Conservation (phyloP, 768 basidiomycete species). For the Lactarius trivialis region DNA sequence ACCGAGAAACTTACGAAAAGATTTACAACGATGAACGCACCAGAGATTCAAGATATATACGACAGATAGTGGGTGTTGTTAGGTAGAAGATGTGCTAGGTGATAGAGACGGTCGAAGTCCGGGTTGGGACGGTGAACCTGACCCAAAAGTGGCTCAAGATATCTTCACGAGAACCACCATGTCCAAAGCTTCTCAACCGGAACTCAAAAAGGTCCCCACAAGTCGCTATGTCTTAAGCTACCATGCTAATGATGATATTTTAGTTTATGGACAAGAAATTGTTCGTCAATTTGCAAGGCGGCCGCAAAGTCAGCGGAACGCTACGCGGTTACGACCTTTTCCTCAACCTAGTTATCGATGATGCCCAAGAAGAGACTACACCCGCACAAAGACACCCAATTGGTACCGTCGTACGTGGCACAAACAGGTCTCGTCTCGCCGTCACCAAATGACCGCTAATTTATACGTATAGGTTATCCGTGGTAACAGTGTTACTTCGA, state of each 20-base stretch:
- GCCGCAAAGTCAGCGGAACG: slow-evolving; percentile 91
- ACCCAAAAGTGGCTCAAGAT: slow-evolving; percentile 11
- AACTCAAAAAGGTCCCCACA: slow-evolving; percentile 94
- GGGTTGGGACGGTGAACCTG: neutral
- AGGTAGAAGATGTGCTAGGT: neutral
- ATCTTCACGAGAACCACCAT: slow-evolving; percentile 34
- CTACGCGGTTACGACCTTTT: slow-evolving; percentile 98
- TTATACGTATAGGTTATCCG: slow-evolving; percentile 72
- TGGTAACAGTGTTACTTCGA: slow-evolving; percentile 93
- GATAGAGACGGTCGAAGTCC: slow-evolving; percentile 6
- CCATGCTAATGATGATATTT: neutral
- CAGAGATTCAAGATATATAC: neutral
- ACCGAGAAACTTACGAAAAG: neutral
- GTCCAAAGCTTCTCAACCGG: slow-evolving; percentile 95
- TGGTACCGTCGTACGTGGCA: slow-evolving; percentile 76
- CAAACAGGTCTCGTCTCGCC: neutral
- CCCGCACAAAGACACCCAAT: slow-evolving; percentile 87
- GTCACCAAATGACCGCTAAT: slow-evolving; percentile 7
- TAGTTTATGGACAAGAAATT: slow-evolving; percentile 99
- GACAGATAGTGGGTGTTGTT: neutral
- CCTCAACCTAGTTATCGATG: slow-evolving; percentile 95
- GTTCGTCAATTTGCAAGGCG: slow-evolving; percentile 89
- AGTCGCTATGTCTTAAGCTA: neutral
- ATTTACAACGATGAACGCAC: neutral
- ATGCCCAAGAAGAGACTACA: slow-evolving; percentile 85